Evolutionary conservation across 805 yeast genomes (phyloP), one percentile per base, ranked within the genome.

Genomic region (Monosporozyma aquatica): DNA sequence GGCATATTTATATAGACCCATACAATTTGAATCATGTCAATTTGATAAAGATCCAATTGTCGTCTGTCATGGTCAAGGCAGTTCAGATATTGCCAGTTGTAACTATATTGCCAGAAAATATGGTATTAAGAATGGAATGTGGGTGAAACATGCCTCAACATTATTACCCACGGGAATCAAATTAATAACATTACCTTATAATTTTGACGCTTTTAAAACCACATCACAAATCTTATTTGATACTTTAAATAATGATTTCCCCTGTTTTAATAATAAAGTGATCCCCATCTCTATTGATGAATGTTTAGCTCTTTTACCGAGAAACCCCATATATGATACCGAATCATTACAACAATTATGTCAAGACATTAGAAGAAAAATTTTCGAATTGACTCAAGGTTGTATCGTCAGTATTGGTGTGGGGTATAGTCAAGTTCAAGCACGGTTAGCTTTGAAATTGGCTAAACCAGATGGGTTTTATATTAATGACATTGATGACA

Each of bases 221-320:
- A 71, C 72, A 15, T 85, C 97, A 0, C 68, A 71, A 21, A 61
- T 61, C 7, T 76, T 92, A 41, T 92, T 87, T 59, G 68, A 76
- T 2, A 70, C 73, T 11, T 62, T 92, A 38, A 50, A 53, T 14
- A 32, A 40, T 6, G 29, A 40, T 6, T 9, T 15, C 17, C 11
- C 27, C 10, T 30, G 30, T 13, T 41, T 28, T 17, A 15, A 25
- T 11, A 23, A 38, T 8, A 69, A 79, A 37, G 74, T 87, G 2
- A 69, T 79, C 24, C 97, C 97, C 0, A 85, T 92, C 1, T 87
- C 94, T 47, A 79, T 92, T 3, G 97, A 92, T 59, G 98, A 92
- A 56, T 95, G 87, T 0, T 64, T 92, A n/a, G 53, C 61, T 36
- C 53, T 58, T 3, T 51, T 34, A 48, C 44, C 28, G 4, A 13